Base-by-base conservation (phyloP, 768 basidiomycete species). In the Ramaria sp. region DNA sequence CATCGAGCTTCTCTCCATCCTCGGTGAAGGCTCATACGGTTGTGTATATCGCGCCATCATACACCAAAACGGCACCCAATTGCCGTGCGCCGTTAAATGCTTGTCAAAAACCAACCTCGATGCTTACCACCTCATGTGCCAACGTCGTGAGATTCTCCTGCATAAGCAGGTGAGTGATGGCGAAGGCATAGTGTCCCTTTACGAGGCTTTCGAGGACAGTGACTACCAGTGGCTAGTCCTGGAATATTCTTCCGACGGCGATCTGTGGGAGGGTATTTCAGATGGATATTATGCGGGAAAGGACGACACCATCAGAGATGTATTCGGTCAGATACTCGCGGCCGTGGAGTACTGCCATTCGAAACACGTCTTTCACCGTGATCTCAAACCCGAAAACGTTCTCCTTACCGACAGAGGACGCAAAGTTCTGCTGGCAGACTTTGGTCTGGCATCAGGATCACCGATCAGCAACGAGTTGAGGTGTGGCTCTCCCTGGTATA, bases 401-500 rank as follows among this genome's bases (percentile, higher is more conserved):
- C 60, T 78, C 38, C 71, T 70, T 57, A 66, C 66, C 15, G 55
- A 59, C 17, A 37, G 39, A n/a, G 59, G 59, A n/a, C 30, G 20
- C 19, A 59, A 39, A 17, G 42, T 43, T 30, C 19, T 57, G 41
- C 45, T 59, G 31, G 59, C 53, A 22, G 59, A 59, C 42, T 59
- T 59, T 69, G 95, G 95, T 22, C 79, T 98, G 7, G 87, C 94
- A 2, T 96, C 94, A 4, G 87, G 86, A 20, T 91, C 95, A 61
- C 81, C 79, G 66, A 74, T 80, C 55, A 92, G 90, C 64, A 79
- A 79, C 54, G 94, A 98, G 69, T 91, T 93, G 70, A 82, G 90
- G 52, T 96, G 93, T 37, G 94, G 94, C n/a, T 93, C 90, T 64
- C 82, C 93, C n/a, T 96, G 92, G 70, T 95, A 96, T 71, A 94